Conservation (phyloP, 768 basidiomycete genomes). For the Leccinellum rugosiceps region DNA sequence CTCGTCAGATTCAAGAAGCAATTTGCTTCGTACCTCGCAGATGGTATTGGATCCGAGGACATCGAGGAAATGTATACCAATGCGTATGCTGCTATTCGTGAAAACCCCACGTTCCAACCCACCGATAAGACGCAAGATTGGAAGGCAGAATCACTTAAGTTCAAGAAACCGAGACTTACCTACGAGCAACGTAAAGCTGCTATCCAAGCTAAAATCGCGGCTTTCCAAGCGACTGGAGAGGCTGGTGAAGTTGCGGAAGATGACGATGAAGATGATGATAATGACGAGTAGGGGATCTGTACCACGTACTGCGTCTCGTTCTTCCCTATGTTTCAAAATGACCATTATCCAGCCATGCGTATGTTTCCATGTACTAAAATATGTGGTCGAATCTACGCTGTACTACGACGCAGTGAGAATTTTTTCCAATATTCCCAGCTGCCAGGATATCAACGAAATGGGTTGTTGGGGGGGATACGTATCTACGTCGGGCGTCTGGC, state of each 20-base stretch:
- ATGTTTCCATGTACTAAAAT: conserved; percentile 17
- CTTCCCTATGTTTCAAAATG: conserved; percentile 13
- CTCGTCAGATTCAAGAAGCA: conserved; percentile 88
- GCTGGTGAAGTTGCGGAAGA: conserved; percentile 39
- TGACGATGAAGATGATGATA: conserved; percentile 38
- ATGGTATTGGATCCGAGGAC: conserved; percentile 93
- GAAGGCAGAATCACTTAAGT: conserved; percentile 80
- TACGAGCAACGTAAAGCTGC: conserved; percentile 71
- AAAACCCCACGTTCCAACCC: conserved; percentile 87
- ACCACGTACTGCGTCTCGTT: not conserved
- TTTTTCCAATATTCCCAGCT: conserved; percentile 44
- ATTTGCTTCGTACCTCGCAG: conserved; percentile 92
- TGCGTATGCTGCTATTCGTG: conserved; percentile 94
- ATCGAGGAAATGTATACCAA: conserved; percentile 94
- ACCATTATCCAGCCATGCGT: conserved; percentile 11
- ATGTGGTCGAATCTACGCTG: conserved; percentile 6
- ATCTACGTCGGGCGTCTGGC: conserved; percentile 39
- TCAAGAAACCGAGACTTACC: conserved; percentile 66
- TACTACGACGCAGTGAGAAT: conserved; percentile 29
- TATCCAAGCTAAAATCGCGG: conserved; percentile 86
- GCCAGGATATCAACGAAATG: conserved; percentile 52
- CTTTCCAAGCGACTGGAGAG: conserved; percentile 72
- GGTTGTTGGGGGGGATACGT: conserved; percentile 37
- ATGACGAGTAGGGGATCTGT: conserved; percentile 49
- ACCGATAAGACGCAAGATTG: conserved; percentile 89